Conservation (phyloP, 2,329 filamentous ascomycete species). For the Aspergillus sp. region DNA sequence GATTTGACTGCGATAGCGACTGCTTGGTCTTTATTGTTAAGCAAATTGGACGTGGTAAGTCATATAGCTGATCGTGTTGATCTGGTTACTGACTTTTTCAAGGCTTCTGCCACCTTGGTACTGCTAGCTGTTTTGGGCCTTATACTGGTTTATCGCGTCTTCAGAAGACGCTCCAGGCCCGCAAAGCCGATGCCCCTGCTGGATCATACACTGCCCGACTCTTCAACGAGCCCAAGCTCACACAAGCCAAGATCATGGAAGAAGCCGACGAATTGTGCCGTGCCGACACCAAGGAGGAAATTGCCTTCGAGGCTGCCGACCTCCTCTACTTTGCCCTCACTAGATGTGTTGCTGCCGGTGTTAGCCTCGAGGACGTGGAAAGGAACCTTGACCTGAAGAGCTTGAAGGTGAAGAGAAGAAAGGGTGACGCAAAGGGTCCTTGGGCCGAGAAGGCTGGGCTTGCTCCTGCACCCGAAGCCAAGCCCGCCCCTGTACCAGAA, state of each 20-base stretch:
- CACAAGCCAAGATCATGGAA: conserved; percentile 97
- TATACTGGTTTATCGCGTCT: conserved; percentile 78
- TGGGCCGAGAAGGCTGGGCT: conserved; percentile 85
- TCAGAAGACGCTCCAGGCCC: conserved; percentile 79
- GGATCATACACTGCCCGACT: conserved; percentile 93
- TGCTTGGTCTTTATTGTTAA: conserved; percentile 86
- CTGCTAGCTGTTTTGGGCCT: conserved; percentile 87
- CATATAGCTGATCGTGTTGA: background rate
- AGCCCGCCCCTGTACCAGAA: conserved; percentile 47
- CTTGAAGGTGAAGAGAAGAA: conserved; percentile 88
- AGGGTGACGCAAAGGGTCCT: conserved; percentile 89
- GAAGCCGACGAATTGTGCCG: conserved; percentile 94
- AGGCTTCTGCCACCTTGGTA: conserved; percentile 91
- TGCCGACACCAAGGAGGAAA: conserved; percentile 75
- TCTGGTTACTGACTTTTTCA: conserved; percentile 17
- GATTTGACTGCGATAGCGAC: conserved; percentile 90
- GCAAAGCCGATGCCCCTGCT: conserved; percentile 77
- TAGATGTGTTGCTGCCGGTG: conserved; percentile 81
- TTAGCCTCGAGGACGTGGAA: conserved; percentile 85
- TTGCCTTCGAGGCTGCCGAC: conserved; percentile 93
- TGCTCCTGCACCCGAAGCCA: conserved; percentile 47
- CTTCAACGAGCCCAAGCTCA: conserved; percentile 85
- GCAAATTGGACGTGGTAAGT: conserved; percentile 73
- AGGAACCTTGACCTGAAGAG: conserved; percentile 91
- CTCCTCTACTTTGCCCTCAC: conserved; percentile 94